phyloP scores from a whole-genome alignment of 257 asterid species.

The Scutellaria baicalensis region DNA sequence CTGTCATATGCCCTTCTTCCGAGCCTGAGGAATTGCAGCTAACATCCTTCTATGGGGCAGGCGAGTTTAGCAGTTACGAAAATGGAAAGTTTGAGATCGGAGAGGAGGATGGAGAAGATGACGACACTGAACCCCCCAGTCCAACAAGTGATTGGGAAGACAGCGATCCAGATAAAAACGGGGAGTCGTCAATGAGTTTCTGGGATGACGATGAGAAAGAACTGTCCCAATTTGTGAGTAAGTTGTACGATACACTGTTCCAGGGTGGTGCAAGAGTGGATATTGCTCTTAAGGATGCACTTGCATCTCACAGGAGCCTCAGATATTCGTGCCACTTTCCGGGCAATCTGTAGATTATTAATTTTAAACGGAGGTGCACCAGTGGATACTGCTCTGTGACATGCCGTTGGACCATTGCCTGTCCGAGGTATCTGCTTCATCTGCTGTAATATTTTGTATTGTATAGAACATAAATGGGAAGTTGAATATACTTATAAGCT shows the following conservation, averaged over 20 bases:
- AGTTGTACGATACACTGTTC: slow-evolving; percentile 67
- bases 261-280: slow-evolving; percentile 65
- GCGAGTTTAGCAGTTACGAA: slow-evolving; percentile 62
- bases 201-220: slow-evolving; percentile 97
- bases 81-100: slow-evolving; percentile 92
- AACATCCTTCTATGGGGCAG: slow-evolving; percentile 66
- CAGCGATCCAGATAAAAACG: slow-evolving; percentile 63
- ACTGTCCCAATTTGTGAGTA: slow-evolving; percentile 60
- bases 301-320: slow-evolving; percentile 53
- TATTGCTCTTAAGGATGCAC: slow-evolving; percentile 54
- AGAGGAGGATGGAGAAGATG: slow-evolving; percentile 83
- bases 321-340: slow-evolving; percentile 72
- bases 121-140: slow-evolving; percentile 55
- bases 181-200: slow-evolving; percentile 31
- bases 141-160: slow-evolving; percentile 96
- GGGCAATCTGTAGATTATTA: slow-evolving; percentile 17
- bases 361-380: background rate
- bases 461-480: background rate
- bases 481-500: background rate
- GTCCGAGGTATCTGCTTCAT: slow-evolving; percentile 22
- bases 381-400: slow-evolving; percentile 13
- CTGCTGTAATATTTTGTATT: slow-evolving; percentile 10
- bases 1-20: slow-evolving; percentile 81
- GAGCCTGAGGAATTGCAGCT: slow-evolving; percentile 82
- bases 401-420: background rate